These are phyloP conservation scores for Exophiala dermatitidis DNA, from an alignment of 2,329 filamentous ascomycete genomes.

Conservation along the genomic window DNA sequence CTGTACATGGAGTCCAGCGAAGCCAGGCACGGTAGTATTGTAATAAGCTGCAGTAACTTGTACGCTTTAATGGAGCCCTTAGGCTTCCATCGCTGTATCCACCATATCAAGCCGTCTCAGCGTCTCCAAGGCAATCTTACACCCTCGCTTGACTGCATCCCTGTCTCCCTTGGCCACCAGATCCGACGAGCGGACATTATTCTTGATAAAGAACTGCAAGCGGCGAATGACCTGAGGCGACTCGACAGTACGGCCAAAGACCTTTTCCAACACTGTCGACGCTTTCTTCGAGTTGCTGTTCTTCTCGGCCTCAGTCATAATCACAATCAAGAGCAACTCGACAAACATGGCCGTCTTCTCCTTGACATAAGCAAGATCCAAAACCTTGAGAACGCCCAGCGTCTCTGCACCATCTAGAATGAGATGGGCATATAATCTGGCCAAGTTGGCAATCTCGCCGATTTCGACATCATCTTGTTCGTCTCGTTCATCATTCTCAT, in stretches of 20 bases:
- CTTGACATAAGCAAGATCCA: slow-evolving; percentile 73
- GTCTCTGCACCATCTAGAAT: slow-evolving; percentile 54
- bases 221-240: slow-evolving; percentile 63
- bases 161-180: slow-evolving; percentile 28
- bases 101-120: slow-evolving; percentile 29
- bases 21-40: too few species aligned
- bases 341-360: slow-evolving; percentile 69
- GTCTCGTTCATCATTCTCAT: slow-evolving; percentile 47
- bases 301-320: slow-evolving; percentile 62
- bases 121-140: slow-evolving; percentile 37
- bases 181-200: slow-evolving; percentile 62
- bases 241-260: slow-evolving; percentile 57
- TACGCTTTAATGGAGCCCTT: not conserved
- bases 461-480: slow-evolving; percentile 42
- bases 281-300: too few species aligned
- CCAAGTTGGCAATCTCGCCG: slow-evolving; percentile 59
- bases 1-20: too few species aligned
- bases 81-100: not conserved
- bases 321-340: slow-evolving; percentile 69
- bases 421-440: slow-evolving; percentile 58
- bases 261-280: slow-evolving; percentile 52
- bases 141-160: slow-evolving; percentile 34
- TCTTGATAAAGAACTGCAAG: slow-evolving; percentile 71
- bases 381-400: slow-evolving; percentile 51
- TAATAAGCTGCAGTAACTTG: too few species aligned